A percentile compares a stretch with the other conserved stretches of the same genome.
Evolutionary conservation across 108 stramenopile genomes (phyloP).

Genomic region (Hondaea fermentalgiana): DNA sequence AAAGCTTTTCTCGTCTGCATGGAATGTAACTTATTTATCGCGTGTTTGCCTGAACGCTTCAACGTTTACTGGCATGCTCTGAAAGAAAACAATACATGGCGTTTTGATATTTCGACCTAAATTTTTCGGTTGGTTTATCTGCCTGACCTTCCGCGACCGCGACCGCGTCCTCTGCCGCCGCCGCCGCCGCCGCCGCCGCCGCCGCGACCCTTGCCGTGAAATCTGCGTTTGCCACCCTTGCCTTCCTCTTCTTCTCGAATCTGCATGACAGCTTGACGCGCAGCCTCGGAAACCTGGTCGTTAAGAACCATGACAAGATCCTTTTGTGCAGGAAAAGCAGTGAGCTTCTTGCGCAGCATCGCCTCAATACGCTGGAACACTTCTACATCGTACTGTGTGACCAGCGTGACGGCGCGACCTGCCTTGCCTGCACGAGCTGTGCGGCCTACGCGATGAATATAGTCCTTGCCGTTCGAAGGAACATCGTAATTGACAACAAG

Average conservation of each 20-base stretch:
- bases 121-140: no score
- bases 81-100: no score
- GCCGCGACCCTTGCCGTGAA: neutral
- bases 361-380: constrained; percentile 90
- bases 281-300: constrained; percentile 91
- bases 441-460: constrained; percentile 90
- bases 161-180: neutral
- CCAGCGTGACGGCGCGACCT: constrained; percentile 90
- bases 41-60: no score
- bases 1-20: neutral
- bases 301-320: constrained; percentile 80
- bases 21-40: neutral
- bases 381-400: constrained; percentile 98
- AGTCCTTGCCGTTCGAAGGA: constrained; percentile 78
- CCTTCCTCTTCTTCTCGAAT: constrained; percentile 32
- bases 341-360: constrained; percentile 66
- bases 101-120: no score
- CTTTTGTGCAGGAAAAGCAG: constrained; percentile 69
- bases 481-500: constrained; percentile 91
- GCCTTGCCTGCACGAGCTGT: constrained; percentile 92
- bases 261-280: constrained; percentile 57
- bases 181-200: neutral
- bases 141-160: neutral
- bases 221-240: neutral
- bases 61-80: no score